Evolutionary conservation across 1,139 yeast genomes (phyloP).

Genomic region (Lodderomyces metapsilosis): DNA sequence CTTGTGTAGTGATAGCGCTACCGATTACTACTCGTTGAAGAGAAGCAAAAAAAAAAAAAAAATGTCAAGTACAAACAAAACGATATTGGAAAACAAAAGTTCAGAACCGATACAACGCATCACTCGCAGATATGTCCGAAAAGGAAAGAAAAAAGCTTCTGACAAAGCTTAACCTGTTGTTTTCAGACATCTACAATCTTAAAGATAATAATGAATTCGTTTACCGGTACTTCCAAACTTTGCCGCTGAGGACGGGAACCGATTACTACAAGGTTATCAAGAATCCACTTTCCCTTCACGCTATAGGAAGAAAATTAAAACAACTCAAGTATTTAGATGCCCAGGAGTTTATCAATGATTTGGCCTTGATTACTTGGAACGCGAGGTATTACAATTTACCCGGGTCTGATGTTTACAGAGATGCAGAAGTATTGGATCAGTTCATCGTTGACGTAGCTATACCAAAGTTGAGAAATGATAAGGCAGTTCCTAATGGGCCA

Average conservation of each 20-base stretch:
- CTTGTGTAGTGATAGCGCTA: no score
- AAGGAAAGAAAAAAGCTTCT: slow-evolving; percentile 43
- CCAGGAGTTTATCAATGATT: slow-evolving; percentile 69
- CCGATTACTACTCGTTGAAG: no score
- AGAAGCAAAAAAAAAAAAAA: not conserved
- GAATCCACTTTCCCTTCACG: slow-evolving; percentile 45
- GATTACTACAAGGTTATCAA: slow-evolving; percentile 46
- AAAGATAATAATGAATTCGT: slow-evolving; percentile 45
- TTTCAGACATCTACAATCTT: slow-evolving; percentile 44
- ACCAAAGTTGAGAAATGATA: slow-evolving; percentile 50
- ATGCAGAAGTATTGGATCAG: slow-evolving; percentile 69
- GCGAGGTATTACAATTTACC: slow-evolving; percentile 81
- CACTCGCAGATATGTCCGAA: slow-evolving; percentile 22
- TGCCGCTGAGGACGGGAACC: slow-evolving; percentile 49
- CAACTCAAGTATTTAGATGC: slow-evolving; percentile 54
- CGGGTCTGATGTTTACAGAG: slow-evolving; percentile 63
- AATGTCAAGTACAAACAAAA: no score
- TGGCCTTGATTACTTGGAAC: slow-evolving; percentile 86
- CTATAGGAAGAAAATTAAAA: slow-evolving; percentile 43
- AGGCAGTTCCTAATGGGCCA: slow-evolving; percentile 39
- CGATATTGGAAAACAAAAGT: no score
- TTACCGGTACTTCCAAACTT: slow-evolving; percentile 49
- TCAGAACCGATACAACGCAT: not conserved
- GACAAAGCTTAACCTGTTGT: slow-evolving; percentile 36
- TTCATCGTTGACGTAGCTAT: slow-evolving; percentile 55